Percentiles rank a stretch among this genome's conserved stretches.
Conservation (phyloP, 768 basidiomycete genomes). For the Ramaria rubella region DNA sequence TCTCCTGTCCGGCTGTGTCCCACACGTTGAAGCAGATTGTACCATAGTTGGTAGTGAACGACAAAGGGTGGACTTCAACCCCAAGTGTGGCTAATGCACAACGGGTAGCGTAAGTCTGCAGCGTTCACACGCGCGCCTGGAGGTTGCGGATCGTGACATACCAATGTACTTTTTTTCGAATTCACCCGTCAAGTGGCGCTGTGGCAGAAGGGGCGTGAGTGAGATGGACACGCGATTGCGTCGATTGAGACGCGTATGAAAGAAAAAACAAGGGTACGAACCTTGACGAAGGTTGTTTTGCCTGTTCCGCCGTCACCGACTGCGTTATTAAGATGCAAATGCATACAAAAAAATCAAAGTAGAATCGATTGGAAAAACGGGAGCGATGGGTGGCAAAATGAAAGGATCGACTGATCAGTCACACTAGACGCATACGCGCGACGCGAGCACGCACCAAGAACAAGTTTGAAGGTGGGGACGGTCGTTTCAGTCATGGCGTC, state of each 20-base stretch:
- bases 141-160: constrained; percentile 33
- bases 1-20: constrained; percentile 99
- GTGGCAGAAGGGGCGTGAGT: constrained; percentile 17
- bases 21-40: constrained; percentile 99
- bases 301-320: constrained; percentile 97
- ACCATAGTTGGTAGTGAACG: constrained; percentile 97
- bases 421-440: constrained; percentile 8
- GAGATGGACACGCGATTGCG: constrained; percentile 55
- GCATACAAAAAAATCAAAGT: constrained; percentile 2
- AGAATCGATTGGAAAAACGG: constrained; percentile 13
- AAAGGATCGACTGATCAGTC: constrained; percentile 7
- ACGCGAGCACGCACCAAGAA: constrained; percentile 66
- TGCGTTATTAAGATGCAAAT: constrained; percentile 17
- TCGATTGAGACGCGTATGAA: constrained; percentile 13
- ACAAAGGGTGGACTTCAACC: constrained; percentile 96
- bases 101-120: constrained; percentile 12
- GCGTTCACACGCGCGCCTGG: background rate
- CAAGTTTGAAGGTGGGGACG: constrained; percentile 93
- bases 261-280: constrained; percentile 29
- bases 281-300: constrained; percentile 99
- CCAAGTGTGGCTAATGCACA: constrained; percentile 81
- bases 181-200: constrained; percentile 99
- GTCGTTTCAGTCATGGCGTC: background rate
- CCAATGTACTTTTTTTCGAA: constrained; percentile 99
- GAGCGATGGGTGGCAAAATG: constrained; percentile 14